A percentile compares a stretch with the other conserved stretches of the same genome.
phyloP scores from a whole-genome alignment of 2,329 filamentous ascomycete species.

The Penicillium hesseltinei region DNA sequence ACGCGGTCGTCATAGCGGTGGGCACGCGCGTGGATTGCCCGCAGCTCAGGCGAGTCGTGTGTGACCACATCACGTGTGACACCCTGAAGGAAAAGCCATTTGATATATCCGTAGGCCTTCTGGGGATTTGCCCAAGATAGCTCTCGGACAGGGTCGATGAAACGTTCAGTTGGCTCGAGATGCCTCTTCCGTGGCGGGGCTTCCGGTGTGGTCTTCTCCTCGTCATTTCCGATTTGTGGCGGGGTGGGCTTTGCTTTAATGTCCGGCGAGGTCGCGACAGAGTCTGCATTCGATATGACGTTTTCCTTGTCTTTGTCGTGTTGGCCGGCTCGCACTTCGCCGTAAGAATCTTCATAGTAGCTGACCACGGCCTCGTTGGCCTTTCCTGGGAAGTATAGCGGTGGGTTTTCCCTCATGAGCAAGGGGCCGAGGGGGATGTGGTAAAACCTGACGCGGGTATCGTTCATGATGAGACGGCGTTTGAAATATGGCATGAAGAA shows the following conservation, averaged over 20 bases:
- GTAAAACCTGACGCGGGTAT: no score
- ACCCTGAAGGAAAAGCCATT: slow-evolving; percentile 46
- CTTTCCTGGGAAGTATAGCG: no score
- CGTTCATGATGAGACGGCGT: no score
- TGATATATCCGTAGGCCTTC: slow-evolving; percentile 39
- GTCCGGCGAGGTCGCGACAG: slow-evolving; percentile 4
- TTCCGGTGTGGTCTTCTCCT: slow-evolving; percentile 16
- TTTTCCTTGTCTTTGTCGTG: slow-evolving; percentile 4
- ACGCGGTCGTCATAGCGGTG: slow-evolving; percentile 47
- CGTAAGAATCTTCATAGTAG: slow-evolving; percentile 2
- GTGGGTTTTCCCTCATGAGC: no score
- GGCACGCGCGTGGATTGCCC: slow-evolving; percentile 42
- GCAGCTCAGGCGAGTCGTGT: slow-evolving; percentile 39
- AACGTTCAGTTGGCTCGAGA: slow-evolving; percentile 26
- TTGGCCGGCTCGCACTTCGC: slow-evolving; percentile 24
- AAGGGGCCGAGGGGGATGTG: no score
- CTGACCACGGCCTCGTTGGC: no score
- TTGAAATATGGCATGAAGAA: no score
- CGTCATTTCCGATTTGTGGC: slow-evolving; percentile 11
- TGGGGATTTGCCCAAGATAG: slow-evolving; percentile 16
- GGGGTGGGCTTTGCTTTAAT: neutral
- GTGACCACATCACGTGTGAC: slow-evolving; percentile 44
- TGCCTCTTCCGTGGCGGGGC: slow-evolving; percentile 20
- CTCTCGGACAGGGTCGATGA: slow-evolving; percentile 21
- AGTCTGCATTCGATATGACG: slow-evolving; percentile 5